phyloP scores from a whole-genome alignment of 1,284 basidiomycete genomes.

The Inonotus hispidus region DNA sequence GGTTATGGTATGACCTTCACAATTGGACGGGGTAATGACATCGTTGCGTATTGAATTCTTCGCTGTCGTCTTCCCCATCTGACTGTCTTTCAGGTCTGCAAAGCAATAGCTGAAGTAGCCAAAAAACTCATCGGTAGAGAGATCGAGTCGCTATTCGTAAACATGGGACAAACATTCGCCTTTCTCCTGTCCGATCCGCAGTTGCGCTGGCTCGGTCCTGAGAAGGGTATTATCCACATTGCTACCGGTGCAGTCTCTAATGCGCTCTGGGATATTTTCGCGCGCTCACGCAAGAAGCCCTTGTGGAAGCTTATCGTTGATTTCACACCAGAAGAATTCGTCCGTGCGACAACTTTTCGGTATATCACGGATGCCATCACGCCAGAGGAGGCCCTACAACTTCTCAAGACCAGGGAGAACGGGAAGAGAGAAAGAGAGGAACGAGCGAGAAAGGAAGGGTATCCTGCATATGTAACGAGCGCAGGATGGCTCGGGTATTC shows the following conservation, averaged over 20 bases:
- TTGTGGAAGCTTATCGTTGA: slow-evolving; percentile 84
- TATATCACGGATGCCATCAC: slow-evolving; percentile 95
- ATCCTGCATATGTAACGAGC: slow-evolving; percentile 93
- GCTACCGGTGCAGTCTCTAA: slow-evolving; percentile 79
- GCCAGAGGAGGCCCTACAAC: slow-evolving; percentile 79
- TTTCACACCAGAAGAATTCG: slow-evolving; percentile 85
- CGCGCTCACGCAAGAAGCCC: slow-evolving; percentile 69
- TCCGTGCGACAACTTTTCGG: slow-evolving; percentile 78
- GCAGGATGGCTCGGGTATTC: slow-evolving; percentile 92
- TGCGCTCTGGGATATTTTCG: slow-evolving; percentile 81
- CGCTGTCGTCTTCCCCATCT: background rate
- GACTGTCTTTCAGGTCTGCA: slow-evolving; percentile 54
- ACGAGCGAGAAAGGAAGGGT: slow-evolving; percentile 65
- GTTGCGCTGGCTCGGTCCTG: slow-evolving; percentile 87
- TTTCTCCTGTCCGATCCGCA: slow-evolving; percentile 82
- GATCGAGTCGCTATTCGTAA: slow-evolving; percentile 74
- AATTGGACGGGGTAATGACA: slow-evolving; percentile 94
- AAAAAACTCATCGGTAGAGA: slow-evolving; percentile 81
- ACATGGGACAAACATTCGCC: slow-evolving; percentile 86
- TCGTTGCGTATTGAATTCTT: slow-evolving; percentile 41
- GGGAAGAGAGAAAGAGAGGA: slow-evolving; percentile 77
- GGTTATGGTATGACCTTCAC: slow-evolving; percentile 97
- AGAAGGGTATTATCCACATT: slow-evolving; percentile 84
- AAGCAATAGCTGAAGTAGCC: slow-evolving; percentile 75
- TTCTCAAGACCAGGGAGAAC: slow-evolving; percentile 74